Percentiles rank a stretch among this genome's conserved stretches.
phyloP scores from a whole-genome alignment of 2,329 filamentous ascomycete species.

The Tolypocladium inflatum region DNA sequence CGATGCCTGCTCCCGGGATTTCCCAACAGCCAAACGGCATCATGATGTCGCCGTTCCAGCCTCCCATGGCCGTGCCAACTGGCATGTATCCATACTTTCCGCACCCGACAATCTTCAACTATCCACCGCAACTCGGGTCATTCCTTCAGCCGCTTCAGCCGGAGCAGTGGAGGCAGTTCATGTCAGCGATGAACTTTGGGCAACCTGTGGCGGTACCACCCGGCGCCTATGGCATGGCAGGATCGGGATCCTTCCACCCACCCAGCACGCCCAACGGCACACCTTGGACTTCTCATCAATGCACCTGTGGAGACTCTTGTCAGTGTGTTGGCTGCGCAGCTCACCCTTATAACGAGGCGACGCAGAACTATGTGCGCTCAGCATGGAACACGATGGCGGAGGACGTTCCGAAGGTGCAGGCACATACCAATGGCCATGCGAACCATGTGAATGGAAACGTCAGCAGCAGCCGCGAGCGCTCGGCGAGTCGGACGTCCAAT shows the following conservation, averaged over 20 bases:
- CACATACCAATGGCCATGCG: conserved; percentile 11
- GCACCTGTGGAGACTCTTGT: conserved; percentile 56
- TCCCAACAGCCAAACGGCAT: conserved; percentile 13
- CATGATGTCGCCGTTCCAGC: conserved; percentile 26
- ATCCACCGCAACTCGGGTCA: conserved; percentile 44
- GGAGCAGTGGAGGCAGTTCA: conserved; percentile 41
- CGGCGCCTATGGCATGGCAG: conserved; percentile 14
- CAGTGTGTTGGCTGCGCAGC: conserved; percentile 59
- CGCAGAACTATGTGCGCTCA: conserved; percentile 41
- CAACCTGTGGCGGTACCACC: conserved; percentile 17
- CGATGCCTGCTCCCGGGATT: conserved; percentile 9
- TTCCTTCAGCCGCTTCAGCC: conserved; percentile 45
- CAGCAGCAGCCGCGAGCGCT: conserved; percentile 11
- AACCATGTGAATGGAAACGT: conserved; percentile 13
- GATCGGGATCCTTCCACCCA: conserved; percentile 10
- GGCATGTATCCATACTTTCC: conserved; percentile 30
- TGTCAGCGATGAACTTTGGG: conserved; percentile 29
- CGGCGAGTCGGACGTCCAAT: conserved; percentile 10
- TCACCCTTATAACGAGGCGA: conserved; percentile 59
- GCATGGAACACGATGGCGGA: conserved; percentile 33
- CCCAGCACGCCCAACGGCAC: conserved; percentile 9
- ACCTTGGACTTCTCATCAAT: conserved; percentile 31
- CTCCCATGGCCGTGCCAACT: conserved; percentile 25
- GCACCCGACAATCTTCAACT: conserved; percentile 39
- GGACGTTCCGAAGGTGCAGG: conserved; percentile 15